Conservation (phyloP, 805 yeast genomes). For the Danielozyma ontarioensis region DNA sequence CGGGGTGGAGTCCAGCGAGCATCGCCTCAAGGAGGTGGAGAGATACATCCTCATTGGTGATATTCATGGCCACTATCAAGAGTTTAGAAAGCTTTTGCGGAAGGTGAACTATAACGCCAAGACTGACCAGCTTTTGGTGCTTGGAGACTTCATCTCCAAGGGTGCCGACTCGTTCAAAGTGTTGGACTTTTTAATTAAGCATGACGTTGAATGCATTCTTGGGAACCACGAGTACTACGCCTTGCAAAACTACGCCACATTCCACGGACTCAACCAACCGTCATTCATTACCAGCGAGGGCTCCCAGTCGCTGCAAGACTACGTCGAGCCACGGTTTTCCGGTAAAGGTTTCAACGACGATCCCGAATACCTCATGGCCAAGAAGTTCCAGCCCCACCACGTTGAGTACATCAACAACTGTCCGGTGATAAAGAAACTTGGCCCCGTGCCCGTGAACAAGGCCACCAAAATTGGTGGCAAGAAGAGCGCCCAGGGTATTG, state of each 20-base stretch:
- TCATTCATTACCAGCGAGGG: slow-evolving; percentile 11
- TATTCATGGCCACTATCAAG: slow-evolving; percentile 72
- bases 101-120: slow-evolving; percentile 42
- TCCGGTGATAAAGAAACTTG: slow-evolving; percentile 58
- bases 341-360: slow-evolving; percentile 22
- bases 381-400: slow-evolving; percentile 54
- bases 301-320: too few species aligned
- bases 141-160: slow-evolving; percentile 84
- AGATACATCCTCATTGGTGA: slow-evolving; percentile 78
- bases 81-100: slow-evolving; percentile 48
- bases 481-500: slow-evolving; percentile 37
- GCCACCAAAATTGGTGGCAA: slow-evolving; percentile 24
- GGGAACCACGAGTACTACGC: slow-evolving; percentile 87
- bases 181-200: slow-evolving; percentile 48
- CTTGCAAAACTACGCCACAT: slow-evolving; percentile 57
- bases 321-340: background rate
- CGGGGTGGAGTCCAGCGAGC: slow-evolving; percentile 1
- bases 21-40: slow-evolving; percentile 14
- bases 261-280: slow-evolving; percentile 44
- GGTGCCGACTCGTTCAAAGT: slow-evolving; percentile 75
- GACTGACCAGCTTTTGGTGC: slow-evolving; percentile 56
- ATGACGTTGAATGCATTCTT: slow-evolving; percentile 65
- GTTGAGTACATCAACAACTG: slow-evolving; percentile 56
- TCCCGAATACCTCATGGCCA: slow-evolving; percentile 44
- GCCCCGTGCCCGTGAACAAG: slow-evolving; percentile 47